phyloP scores from a whole-genome alignment of 495 filamentous ascomycete genomes.

The Penicillium arizonense region DNA sequence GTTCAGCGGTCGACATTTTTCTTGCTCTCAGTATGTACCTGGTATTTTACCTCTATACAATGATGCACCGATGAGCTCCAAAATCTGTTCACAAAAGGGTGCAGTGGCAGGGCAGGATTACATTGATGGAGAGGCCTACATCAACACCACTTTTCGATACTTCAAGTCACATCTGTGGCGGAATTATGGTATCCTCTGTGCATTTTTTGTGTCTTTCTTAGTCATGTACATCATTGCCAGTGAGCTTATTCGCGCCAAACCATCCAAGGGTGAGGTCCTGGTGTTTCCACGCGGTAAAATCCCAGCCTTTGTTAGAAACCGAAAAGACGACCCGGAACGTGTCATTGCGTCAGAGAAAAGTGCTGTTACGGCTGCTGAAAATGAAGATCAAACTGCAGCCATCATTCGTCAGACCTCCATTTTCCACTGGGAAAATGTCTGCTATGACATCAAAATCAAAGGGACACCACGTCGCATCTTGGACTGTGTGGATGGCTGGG shows the following conservation, averaged over 20 bases:
- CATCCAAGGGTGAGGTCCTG: slow-evolving; percentile 85
- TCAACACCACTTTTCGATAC: slow-evolving; percentile 61
- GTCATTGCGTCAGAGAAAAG: slow-evolving; percentile 38
- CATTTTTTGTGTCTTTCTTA: slow-evolving; percentile 68
- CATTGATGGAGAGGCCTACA: slow-evolving; percentile 69
- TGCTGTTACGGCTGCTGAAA: background rate
- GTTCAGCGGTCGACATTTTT: slow-evolving; percentile 65
- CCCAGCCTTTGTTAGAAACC: slow-evolving; percentile 56
- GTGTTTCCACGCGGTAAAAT: slow-evolving; percentile 79
- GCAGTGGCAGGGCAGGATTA: slow-evolving; percentile 52
- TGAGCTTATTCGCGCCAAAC: slow-evolving; percentile 73
- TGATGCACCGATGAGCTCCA: slow-evolving; percentile 29
- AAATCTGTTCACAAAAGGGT: slow-evolving; percentile 63
- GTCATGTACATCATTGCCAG: slow-evolving; percentile 65
- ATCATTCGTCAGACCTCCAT: slow-evolving; percentile 62
- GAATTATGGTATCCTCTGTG: slow-evolving; percentile 78
- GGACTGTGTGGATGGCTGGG: slow-evolving; percentile 84
- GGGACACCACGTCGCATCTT: slow-evolving; percentile 70
- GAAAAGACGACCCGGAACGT: slow-evolving; percentile 29
- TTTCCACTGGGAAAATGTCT: slow-evolving; percentile 84
- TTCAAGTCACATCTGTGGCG: slow-evolving; percentile 66
- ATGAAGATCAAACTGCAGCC: slow-evolving; percentile 17
- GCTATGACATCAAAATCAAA: slow-evolving; percentile 90
- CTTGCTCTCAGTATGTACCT: slow-evolving; percentile 63
- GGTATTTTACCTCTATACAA: slow-evolving; percentile 48